These are phyloP conservation scores for Coelastrella sp. DNA, from an alignment of 139 green algal genomes.

Conservation along the genomic window DNA sequence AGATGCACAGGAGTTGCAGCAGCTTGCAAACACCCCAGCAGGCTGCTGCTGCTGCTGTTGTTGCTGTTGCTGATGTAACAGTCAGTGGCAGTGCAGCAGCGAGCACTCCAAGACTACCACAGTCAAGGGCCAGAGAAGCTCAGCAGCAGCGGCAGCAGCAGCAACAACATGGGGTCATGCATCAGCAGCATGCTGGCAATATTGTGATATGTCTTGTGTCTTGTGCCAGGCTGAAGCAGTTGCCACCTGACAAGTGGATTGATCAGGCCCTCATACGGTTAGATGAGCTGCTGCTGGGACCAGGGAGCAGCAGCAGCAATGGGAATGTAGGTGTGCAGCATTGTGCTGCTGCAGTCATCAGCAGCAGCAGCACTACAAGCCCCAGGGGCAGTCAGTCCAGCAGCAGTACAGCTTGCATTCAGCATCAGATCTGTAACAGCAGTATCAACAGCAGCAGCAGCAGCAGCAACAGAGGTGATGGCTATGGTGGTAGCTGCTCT, in stretches of 20 bases:
- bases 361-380: constrained; percentile 21
- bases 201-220: constrained; percentile 13
- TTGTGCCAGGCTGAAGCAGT: background rate
- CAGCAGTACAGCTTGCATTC: constrained; percentile 2
- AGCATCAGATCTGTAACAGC: background rate
- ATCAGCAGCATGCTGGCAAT: background rate
- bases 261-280: background rate
- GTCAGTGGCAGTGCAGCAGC: no score
- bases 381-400: background rate
- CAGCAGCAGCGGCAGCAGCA: background rate
- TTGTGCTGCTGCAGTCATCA: no score
- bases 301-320: background rate
- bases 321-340: background rate
- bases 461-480: constrained; percentile 21
- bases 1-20: no score
- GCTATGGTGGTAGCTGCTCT: background rate
- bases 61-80: no score
- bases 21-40: no score
- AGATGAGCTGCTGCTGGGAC: constrained; percentile 1
- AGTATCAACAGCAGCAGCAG: background rate
- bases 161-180: background rate
- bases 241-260: constrained; percentile 18
- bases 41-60: background rate
- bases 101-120: background rate
- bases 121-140: background rate